A percentile compares a stretch with the other conserved stretches of the same genome.
Evolutionary conservation across 495 filamentous ascomycete genomes (phyloP).

Genomic region (Sphaerosporella brunnea): DNA sequence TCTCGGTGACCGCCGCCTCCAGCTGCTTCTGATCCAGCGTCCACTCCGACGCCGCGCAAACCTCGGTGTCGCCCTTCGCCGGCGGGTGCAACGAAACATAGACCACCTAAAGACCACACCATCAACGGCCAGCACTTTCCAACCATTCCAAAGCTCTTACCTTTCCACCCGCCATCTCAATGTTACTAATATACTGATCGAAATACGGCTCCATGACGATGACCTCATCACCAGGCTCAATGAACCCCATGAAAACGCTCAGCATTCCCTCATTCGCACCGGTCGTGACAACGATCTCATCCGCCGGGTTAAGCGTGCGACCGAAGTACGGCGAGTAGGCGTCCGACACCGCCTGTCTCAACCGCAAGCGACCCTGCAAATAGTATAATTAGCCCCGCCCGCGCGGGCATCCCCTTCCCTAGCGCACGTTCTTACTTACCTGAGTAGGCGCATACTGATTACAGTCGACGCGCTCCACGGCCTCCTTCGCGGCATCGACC

Average conservation of each 20-base stretch:
- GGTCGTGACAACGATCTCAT: slow-evolving; percentile 85
- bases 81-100: slow-evolving; percentile 90
- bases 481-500: slow-evolving; percentile 72
- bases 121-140: background rate
- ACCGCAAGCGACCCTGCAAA: slow-evolving; percentile 57
- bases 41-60: slow-evolving; percentile 76
- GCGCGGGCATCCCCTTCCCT: background rate
- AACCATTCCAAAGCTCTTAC: slow-evolving; percentile 16
- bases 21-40: slow-evolving; percentile 64
- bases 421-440: slow-evolving; percentile 30
- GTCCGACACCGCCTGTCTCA: slow-evolving; percentile 79
- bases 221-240: slow-evolving; percentile 87
- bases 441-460: slow-evolving; percentile 96
- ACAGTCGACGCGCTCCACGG: slow-evolving; percentile 83
- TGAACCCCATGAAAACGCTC: slow-evolving; percentile 91
- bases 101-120: slow-evolving; percentile 35
- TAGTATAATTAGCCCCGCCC: too few species aligned
- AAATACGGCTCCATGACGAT: slow-evolving; percentile 98
- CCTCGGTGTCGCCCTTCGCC: slow-evolving; percentile 58
- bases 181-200: slow-evolving; percentile 96
- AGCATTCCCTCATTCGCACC: slow-evolving; percentile 96
- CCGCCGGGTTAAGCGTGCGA: slow-evolving; percentile 61
- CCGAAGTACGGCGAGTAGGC: slow-evolving; percentile 79
- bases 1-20: slow-evolving; percentile 64
- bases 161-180: slow-evolving; percentile 89